phyloP scores from a whole-genome alignment of 768 basidiomycete species.

The Leccinum ochraceum region DNA sequence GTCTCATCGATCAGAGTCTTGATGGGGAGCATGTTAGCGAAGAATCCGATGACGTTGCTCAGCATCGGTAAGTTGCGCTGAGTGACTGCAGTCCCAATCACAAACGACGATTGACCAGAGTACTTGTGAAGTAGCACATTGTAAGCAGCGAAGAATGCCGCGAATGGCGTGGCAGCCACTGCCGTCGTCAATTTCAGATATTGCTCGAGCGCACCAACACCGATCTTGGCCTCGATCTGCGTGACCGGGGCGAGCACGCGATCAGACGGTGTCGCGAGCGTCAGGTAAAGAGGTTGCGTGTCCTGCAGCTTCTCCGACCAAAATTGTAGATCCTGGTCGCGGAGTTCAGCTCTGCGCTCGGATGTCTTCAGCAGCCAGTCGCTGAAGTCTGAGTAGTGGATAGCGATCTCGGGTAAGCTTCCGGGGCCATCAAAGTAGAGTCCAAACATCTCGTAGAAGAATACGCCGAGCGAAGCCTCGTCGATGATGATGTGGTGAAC shows the following conservation, averaged over 20 bases:
- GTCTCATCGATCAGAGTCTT: constrained; percentile 29
- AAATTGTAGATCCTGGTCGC: constrained; percentile 27
- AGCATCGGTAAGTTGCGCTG: constrained; percentile 33
- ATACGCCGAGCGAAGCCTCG: constrained; percentile 29
- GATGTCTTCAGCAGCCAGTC: constrained; percentile 31
- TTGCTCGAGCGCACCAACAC: constrained; percentile 19
- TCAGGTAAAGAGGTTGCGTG: constrained; percentile 20
- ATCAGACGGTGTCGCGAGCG: constrained; percentile 29
- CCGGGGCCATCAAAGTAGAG: constrained; percentile 29
- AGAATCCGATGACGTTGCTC: constrained; percentile 27
- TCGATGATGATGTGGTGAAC: constrained; percentile 35
- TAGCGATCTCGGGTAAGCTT: constrained; percentile 25
- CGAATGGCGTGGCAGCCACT: constrained; percentile 25
- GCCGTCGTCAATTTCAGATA: constrained; percentile 23
- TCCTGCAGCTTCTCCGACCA: constrained; percentile 24
- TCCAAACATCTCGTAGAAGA: constrained; percentile 33
- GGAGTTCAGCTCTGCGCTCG: constrained; percentile 29
- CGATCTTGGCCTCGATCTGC: constrained; percentile 27
- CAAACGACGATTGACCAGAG: constrained; percentile 31
- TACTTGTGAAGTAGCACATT: constrained; percentile 37
- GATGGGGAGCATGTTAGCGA: constrained; percentile 33
- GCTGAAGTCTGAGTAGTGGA: constrained; percentile 24
- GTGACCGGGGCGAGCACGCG: constrained; percentile 30
- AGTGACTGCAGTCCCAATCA: constrained; percentile 33
- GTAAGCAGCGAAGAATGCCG: constrained; percentile 34